Percentiles rank a stretch among this genome's conserved stretches.
phyloP scores from a whole-genome alignment of 139 green algal genomes.

The Microglena sp. region DNA sequence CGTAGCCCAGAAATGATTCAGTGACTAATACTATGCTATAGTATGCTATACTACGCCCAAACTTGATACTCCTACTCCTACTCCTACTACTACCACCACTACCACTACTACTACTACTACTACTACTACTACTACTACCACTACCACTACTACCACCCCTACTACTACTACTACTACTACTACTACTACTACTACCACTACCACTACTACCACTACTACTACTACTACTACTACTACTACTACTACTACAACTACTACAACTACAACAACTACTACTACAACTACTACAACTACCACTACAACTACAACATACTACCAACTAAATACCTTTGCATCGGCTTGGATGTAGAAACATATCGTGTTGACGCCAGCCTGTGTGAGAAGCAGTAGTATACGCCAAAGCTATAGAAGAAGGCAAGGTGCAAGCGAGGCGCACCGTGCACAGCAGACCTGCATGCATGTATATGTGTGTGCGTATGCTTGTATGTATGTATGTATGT shows the following conservation, averaged over 20 bases:
- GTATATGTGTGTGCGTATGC: not conserved
- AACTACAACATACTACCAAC: not conserved
- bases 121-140: no score
- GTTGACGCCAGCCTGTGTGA: slow-evolving; percentile 39
- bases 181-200: not conserved
- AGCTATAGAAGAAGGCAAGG: slow-evolving; percentile 71
- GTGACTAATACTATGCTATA: no score
- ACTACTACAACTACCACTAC: no score
- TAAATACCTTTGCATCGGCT: slow-evolving; percentile 16
- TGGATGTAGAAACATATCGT: slow-evolving; percentile 10
- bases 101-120: no score
- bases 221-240: not conserved
- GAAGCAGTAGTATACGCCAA: slow-evolving; percentile 57
- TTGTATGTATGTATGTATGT: no score
- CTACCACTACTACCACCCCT: not conserved
- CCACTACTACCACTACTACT: not conserved
- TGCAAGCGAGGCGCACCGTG: slow-evolving; percentile 35
- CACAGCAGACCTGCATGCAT: slow-evolving; percentile 6
- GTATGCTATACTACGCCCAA: no score
- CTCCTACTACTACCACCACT: no score
- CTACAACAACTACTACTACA: no score
- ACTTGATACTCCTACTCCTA: no score
- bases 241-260: no score
- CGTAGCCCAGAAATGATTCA: no score
- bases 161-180: not conserved